These are phyloP conservation scores for Omphalotus olearius DNA, from an alignment of 1,284 basidiomycete genomes.

Conservation along the genomic window DNA sequence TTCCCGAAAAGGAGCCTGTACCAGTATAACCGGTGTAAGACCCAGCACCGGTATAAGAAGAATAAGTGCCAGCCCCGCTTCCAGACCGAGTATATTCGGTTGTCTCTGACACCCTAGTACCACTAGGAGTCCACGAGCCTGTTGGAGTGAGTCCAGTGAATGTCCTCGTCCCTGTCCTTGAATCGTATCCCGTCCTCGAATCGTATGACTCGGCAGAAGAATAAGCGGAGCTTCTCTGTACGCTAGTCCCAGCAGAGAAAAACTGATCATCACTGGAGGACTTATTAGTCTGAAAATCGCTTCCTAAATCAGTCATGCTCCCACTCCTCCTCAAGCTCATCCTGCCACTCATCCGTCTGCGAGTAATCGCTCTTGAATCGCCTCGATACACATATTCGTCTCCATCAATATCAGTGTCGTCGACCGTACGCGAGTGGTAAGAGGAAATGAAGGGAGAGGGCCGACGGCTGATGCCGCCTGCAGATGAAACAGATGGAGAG, in stretches of 20 bases:
- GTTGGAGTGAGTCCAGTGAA: slow-evolving; percentile 24
- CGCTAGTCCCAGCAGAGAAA: slow-evolving; percentile 39
- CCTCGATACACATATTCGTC: slow-evolving; percentile 64
- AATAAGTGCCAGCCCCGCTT: neutral
- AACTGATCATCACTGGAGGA: slow-evolving; percentile 47
- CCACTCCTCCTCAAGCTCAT: slow-evolving; percentile 55
- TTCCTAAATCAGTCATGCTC: slow-evolving; percentile 72
- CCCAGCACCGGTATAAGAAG: slow-evolving; percentile 4
- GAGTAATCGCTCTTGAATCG: slow-evolving; percentile 61
- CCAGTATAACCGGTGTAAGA: slow-evolving; percentile 10
- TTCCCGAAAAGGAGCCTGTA: slow-evolving; percentile 20
- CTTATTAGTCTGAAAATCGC: slow-evolving; percentile 44
- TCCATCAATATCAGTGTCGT: slow-evolving; percentile 62
- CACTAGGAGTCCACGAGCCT: slow-evolving; percentile 12
- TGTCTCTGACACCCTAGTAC: slow-evolving; percentile 7
- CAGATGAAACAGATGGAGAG: slow-evolving; percentile 20
- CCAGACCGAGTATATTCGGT: slow-evolving; percentile 8
- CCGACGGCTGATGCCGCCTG: slow-evolving; percentile 20
- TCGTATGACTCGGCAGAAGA: slow-evolving; percentile 11
- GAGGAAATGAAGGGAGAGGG: slow-evolving; percentile 47
- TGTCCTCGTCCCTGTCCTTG: slow-evolving; percentile 7
- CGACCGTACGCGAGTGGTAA: slow-evolving; percentile 58
- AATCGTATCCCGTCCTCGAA: slow-evolving; percentile 7
- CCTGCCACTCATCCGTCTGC: slow-evolving; percentile 29
- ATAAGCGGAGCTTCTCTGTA: slow-evolving; percentile 6